phyloP scores from a whole-genome alignment of 169 alveolate species.

The Eimeria falciformis region DNA sequence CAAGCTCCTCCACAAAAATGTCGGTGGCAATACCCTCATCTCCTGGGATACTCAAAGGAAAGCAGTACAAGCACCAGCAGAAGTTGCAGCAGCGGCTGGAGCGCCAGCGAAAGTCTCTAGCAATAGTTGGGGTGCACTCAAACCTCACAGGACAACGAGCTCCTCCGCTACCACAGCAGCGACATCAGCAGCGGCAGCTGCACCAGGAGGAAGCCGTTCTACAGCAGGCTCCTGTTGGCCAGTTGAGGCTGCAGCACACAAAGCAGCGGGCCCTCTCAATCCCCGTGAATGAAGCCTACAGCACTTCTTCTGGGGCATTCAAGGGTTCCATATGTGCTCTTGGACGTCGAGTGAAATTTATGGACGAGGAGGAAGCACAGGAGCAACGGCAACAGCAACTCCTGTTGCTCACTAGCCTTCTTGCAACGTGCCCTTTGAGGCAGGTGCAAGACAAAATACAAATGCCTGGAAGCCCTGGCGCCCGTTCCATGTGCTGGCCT shows the following conservation, averaged over 20 bases:
- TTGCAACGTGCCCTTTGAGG: background rate
- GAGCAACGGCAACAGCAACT: slow-evolving; percentile 36
- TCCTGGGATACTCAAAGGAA: background rate
- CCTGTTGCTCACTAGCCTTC: slow-evolving; percentile 24
- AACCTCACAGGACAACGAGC: slow-evolving; percentile 7
- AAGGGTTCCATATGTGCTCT: background rate
- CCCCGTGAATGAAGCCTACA: background rate
- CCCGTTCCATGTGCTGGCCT: background rate
- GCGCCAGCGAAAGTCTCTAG: background rate
- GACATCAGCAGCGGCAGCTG: slow-evolving; percentile 11
- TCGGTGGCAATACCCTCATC: background rate
- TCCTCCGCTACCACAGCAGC: background rate
- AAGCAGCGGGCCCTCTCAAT: background rate
- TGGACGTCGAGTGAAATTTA: slow-evolving; percentile 53
- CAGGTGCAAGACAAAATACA: background rate
- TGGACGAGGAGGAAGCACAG: slow-evolving; percentile 34
- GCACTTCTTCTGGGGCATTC: background rate
- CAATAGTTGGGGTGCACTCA: slow-evolving; percentile 24
- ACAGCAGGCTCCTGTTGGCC: background rate
- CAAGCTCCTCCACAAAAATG: background rate
- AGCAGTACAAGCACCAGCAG: slow-evolving; percentile 16
- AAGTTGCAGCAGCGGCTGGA: background rate
- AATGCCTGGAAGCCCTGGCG: background rate
- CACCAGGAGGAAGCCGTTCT: background rate
- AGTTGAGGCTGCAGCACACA: slow-evolving; percentile 10